Evolutionary conservation across 129 eudicot genomes (phyloP), one percentile per base, ranked within the genome.

Genomic region (Kitagawia praeruptora): DNA sequence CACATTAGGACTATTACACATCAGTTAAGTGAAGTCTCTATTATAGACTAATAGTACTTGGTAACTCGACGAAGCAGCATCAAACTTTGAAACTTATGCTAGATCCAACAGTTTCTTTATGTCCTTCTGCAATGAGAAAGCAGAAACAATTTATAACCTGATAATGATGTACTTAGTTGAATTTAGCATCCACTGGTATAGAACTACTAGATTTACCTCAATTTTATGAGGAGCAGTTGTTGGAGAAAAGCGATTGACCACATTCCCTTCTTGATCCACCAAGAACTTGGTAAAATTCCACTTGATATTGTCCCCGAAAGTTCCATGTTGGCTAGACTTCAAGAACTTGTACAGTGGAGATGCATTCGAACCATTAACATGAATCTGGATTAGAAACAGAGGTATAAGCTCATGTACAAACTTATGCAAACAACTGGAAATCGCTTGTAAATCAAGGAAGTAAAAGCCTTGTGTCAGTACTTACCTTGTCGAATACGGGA

Each of bases 241-340:
- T 66, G 98, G 98, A 28, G 97, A 97, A 87, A 87, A 94, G 46
- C 98, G 98, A 75, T 89, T 93, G 12, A 85, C 91, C 27, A 93
- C 98, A 6, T 87, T 86, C 11, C 98, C 98, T 41, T 94, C 89
- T 76, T 58, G 82, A 70, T 89, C 85, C 14, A 94, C 96, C 40
- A 94, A 86, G 80, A 94, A 94, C 71, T 94, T 94, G 45, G 92
- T 80, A 90, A 93, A 93, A 81, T 93, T 93, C 98, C 98, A 93
- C 78, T 91, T 93, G 74, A 93, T 89, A 15, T 87, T 85, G 79
- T 93, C 93, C 37, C 98, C 98, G 18, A 93, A 87, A 69, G 91
- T 76, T 69, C 97, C 89, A 0, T 93, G 94, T 87, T 94, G 87
- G 89, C 86, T 88, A 27, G 92, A 87, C 70, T 89, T 91, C 84